Base-by-base conservation (phyloP, 805 yeast genomes). In the Nakazawaea populi region DNA sequence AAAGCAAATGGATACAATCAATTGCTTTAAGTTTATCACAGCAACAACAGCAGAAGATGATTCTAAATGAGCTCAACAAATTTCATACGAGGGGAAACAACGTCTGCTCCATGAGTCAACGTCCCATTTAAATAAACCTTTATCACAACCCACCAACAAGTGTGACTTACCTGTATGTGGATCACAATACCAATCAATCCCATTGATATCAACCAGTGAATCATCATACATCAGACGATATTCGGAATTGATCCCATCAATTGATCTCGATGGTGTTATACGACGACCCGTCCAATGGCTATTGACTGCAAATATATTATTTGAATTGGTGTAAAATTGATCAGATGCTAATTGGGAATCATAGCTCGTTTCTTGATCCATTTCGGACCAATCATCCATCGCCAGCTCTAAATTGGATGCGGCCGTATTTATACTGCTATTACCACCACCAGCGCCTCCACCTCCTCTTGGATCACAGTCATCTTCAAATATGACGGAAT, bases 51-150 rank as follows among this genome's bases (percentile, higher is more conserved):
- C 24, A 18, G 24, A 3, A 3, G 24, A 18, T 18, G 24, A 18
- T 18, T 18, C 24, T 18, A 18, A 18, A 18, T 18, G 24, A 18
- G 24, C 24, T 18, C 24, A 76, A 50, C 74, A 69, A 47, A 74
- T 66, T 51, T 72, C 76, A 56, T 71, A 79, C 49, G 83, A 73
- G 2, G 86, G 83, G 55, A 79, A 79, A 51, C 84, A 77, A 52
- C 85, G 69, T 59, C 88, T 71, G 32, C 79, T 77, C 76, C 82
- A 76, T 12, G 79, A 74, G 58, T 85, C 86, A 44, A 87, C 75
- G 42, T 77, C 79, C 90, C 92, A 87, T 56, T 75, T 72, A 44
- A 83, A 72, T 24, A 88, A 69, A 0, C 95, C 95, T 42, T 77
- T 79, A 53, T 80, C 83, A 48, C 82, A 75, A 1, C 88, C 91